A percentile compares a stretch with the other conserved stretches of the same genome.
phyloP scores from a whole-genome alignment of 2,329 filamentous ascomycete genomes.

The Camillea tinctor region DNA sequence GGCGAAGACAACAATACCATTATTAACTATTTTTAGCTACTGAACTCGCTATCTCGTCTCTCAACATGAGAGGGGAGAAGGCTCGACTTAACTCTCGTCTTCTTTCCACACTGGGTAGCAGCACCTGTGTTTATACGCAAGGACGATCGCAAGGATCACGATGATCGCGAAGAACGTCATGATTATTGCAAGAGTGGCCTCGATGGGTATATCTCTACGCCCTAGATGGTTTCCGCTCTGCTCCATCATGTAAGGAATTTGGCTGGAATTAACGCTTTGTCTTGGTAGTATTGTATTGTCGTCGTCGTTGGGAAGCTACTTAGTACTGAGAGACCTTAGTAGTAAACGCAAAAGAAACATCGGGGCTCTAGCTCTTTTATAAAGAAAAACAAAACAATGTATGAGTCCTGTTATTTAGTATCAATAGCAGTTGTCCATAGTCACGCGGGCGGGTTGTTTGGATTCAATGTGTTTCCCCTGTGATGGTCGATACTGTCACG shows the following conservation, averaged over 20 bases:
- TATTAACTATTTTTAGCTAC: too few relatives aligned
- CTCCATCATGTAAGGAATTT: neutral
- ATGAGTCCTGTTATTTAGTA: too few relatives aligned
- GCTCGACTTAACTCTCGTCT: neutral
- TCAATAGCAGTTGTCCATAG: too few relatives aligned
- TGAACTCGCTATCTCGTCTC: too few relatives aligned
- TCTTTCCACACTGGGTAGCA: neutral
- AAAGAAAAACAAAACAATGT: too few relatives aligned
- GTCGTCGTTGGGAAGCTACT: neutral
- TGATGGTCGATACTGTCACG: too few relatives aligned
- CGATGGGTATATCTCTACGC: neutral
- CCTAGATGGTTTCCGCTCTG: neutral
- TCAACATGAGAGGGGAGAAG: too few relatives aligned
- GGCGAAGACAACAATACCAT: too few relatives aligned
- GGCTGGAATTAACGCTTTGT: neutral
- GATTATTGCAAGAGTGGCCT: neutral
- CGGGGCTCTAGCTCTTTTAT: too few relatives aligned
- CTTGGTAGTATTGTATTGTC: neutral
- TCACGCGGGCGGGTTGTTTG: too few relatives aligned
- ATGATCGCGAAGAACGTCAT: neutral
- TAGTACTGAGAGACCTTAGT: neutral
- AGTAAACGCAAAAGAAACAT: too few relatives aligned
- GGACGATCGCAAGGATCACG: neutral
- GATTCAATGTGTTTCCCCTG: too few relatives aligned
- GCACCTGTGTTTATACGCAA: neutral